Conservation (phyloP, 768 basidiomycete species). For the Leccinum disarticulatum region DNA sequence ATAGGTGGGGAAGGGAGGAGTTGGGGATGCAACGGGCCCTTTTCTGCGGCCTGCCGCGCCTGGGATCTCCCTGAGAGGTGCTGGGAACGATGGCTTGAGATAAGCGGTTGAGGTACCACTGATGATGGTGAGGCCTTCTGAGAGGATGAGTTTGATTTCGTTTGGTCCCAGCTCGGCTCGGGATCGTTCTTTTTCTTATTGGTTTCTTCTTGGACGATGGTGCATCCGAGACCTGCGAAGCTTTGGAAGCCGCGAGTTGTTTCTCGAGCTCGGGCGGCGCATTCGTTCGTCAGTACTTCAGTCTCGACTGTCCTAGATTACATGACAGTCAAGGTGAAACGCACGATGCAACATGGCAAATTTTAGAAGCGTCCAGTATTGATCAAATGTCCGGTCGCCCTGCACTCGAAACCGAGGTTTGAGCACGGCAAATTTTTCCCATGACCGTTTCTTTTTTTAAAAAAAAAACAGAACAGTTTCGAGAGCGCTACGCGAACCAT, state of each 20-base stretch:
- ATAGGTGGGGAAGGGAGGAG: conserved; percentile 13
- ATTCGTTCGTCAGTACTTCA: too few relatives aligned
- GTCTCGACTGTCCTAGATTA: too few relatives aligned
- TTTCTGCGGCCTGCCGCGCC: conserved; percentile 2
- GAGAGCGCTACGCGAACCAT: conserved; percentile 73
- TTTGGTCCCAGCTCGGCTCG: conserved; percentile 10
- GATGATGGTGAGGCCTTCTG: conserved; percentile 75
- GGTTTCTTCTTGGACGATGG: too few relatives aligned
- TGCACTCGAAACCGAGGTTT: conserved; percentile 66
- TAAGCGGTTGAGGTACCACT: conserved; percentile 53
- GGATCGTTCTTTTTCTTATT: too few relatives aligned
- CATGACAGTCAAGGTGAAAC: too few relatives aligned
- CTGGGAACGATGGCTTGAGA: conserved; percentile 45
- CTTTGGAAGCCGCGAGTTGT: too few relatives aligned
- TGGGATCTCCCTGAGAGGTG: conserved; percentile 32
- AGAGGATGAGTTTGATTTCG: conserved; percentile 78
- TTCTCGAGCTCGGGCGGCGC: too few relatives aligned
- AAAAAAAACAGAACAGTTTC: conserved; percentile 48
- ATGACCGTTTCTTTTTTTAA: neutral
- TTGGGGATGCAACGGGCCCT: conserved; percentile 22
- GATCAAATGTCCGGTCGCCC: too few relatives aligned
- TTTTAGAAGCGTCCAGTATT: too few relatives aligned
- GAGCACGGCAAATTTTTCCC: conserved; percentile 16
- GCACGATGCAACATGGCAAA: too few relatives aligned
- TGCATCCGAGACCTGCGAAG: too few relatives aligned